Percentiles rank a stretch among this genome's conserved stretches.
Evolutionary conservation across 1,139 yeast genomes (phyloP).

Genomic region (Trichomonascaceae sp.): DNA sequence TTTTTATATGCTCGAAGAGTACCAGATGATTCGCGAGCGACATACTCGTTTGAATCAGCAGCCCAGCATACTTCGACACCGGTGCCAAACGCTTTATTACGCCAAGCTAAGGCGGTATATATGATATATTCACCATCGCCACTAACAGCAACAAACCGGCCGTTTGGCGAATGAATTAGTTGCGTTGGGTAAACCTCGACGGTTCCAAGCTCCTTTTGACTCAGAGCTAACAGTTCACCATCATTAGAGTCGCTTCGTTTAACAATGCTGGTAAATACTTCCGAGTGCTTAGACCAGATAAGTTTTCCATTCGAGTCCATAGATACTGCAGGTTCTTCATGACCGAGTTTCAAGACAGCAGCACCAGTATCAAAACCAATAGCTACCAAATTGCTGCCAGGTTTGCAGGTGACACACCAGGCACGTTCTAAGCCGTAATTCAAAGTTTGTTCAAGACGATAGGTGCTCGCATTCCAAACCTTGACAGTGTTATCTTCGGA

Average conservation of each 20-base stretch:
- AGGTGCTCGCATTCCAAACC: slow-evolving; percentile 86
- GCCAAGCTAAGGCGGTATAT: slow-evolving; percentile 96
- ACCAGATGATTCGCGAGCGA: slow-evolving; percentile 66
- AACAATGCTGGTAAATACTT: slow-evolving; percentile 77
- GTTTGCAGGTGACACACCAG: slow-evolving; percentile 86
- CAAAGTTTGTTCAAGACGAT: slow-evolving; percentile 82
- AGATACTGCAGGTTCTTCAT: slow-evolving; percentile 88
- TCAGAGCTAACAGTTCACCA: slow-evolving; percentile 70
- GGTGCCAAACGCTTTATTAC: slow-evolving; percentile 87
- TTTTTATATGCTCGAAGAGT: slow-evolving; percentile 70
- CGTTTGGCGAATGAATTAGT: slow-evolving; percentile 89
- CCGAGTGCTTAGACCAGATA: slow-evolving; percentile 86
- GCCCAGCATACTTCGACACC: slow-evolving; percentile 95
- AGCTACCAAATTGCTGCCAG: slow-evolving; percentile 74
- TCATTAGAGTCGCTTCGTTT: slow-evolving; percentile 57
- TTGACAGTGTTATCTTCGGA: slow-evolving; percentile 89
- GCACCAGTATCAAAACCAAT: slow-evolving; percentile 95
- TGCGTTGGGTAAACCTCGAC: slow-evolving; percentile 90
- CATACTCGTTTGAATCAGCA: slow-evolving; percentile 81
- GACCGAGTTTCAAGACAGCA: slow-evolving; percentile 80
- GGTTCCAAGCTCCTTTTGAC: slow-evolving; percentile 83
- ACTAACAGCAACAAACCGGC: slow-evolving; percentile 91
- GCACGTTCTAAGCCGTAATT: slow-evolving; percentile 92
- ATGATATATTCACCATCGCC: slow-evolving; percentile 98
- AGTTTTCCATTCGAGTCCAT: slow-evolving; percentile 91